Percentiles rank a stretch among this genome's conserved stretches.
These are phyloP conservation scores for Aquilaria yunnanensis DNA, from an alignment of 345 rosid species.

Conservation along the genomic window DNA sequence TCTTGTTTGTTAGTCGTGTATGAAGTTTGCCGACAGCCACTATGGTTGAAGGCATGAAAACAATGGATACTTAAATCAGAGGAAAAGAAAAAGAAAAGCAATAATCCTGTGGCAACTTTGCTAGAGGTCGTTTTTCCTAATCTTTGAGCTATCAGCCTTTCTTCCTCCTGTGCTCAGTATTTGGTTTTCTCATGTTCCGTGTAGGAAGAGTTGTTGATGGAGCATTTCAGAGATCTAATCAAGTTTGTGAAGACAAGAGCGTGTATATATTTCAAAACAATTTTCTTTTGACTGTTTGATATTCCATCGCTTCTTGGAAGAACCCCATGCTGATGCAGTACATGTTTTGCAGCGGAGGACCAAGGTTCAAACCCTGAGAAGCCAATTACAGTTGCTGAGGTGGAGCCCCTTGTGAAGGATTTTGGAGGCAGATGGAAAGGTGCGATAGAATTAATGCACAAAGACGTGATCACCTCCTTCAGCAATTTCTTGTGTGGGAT, in stretches of 20 bases:
- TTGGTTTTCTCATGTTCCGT: neutral
- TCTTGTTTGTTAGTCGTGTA: too few relatives aligned
- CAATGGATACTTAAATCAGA: too few relatives aligned
- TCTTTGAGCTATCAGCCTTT: too few relatives aligned
- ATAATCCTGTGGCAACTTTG: too few relatives aligned
- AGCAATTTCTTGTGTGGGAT: constrained; percentile 94
- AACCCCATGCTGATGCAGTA: neutral
- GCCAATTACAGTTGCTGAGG: constrained; percentile 62
- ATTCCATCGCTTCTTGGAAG: neutral
- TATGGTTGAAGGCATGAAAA: too few relatives aligned
- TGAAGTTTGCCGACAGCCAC: too few relatives aligned
- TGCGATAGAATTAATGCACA: constrained; percentile 95
- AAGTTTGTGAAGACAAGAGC: constrained; percentile 87
- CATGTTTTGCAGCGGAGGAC: constrained; percentile 63
- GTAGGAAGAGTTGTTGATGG: constrained; percentile 91
- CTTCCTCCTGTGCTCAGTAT: too few relatives aligned
- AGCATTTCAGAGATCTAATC: constrained; percentile 87
- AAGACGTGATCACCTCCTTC: constrained; percentile 96
- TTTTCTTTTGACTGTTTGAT: neutral
- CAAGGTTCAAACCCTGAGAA: constrained; percentile 53
- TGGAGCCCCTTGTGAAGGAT: constrained; percentile 83
- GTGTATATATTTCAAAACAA: constrained; percentile 44
- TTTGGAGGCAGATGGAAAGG: constrained; percentile 90
- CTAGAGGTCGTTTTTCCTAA: too few relatives aligned
- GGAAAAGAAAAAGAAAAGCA: too few relatives aligned